Evolutionary conservation across 1,139 yeast species (phyloP).

Genomic region (Debaryomycetaceae sp.): DNA sequence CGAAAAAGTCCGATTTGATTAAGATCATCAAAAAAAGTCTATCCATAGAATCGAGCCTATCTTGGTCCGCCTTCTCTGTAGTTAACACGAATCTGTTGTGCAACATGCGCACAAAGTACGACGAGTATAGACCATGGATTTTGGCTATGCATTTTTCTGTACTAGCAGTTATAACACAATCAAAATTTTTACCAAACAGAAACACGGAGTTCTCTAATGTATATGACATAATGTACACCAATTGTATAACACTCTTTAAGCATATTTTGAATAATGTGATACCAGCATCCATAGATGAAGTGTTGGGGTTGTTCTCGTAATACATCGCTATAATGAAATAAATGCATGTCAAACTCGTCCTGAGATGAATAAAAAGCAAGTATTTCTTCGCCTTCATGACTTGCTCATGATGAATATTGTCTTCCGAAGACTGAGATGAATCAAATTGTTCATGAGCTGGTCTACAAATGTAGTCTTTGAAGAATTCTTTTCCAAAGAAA

Average conservation of each 20-base stretch:
- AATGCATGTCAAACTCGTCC: conserved; percentile 43
- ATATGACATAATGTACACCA: conserved; percentile 45
- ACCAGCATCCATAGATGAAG: conserved; percentile 39
- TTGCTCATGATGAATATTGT: conserved; percentile 1
- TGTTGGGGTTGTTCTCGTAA: conserved; percentile 33
- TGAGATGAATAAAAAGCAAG: conserved; percentile 33
- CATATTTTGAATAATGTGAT: conserved; percentile 44
- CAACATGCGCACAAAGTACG: conserved; percentile 40
- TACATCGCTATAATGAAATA: conserved; percentile 43
- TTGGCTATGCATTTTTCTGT: conserved; percentile 45
- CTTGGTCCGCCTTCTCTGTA: conserved; percentile 16
- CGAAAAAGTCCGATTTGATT: conserved; percentile 43
- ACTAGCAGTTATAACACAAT: conserved; percentile 35
- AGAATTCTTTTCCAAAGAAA: conserved; percentile 44
- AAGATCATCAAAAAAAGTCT: conserved; percentile 33
- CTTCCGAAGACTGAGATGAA: conserved; percentile 7
- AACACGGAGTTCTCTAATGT: conserved; percentile 44
- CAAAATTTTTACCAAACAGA: conserved; percentile 42
- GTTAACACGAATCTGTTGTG: conserved; percentile 39
- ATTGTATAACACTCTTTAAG: conserved; percentile 41
- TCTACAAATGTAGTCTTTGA: conserved; percentile 37
- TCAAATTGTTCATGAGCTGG: conserved; percentile 18
- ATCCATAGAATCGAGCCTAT: conserved; percentile 35
- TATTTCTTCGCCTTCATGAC: conserved; percentile 35
- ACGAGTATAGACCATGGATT: conserved; percentile 39